Percentiles rank a stretch among this genome's conserved stretches.
These are phyloP conservation scores for Ceratobasidium sp. DNA, from an alignment of 1,284 basidiomycete genomes.

Conservation along the genomic window DNA sequence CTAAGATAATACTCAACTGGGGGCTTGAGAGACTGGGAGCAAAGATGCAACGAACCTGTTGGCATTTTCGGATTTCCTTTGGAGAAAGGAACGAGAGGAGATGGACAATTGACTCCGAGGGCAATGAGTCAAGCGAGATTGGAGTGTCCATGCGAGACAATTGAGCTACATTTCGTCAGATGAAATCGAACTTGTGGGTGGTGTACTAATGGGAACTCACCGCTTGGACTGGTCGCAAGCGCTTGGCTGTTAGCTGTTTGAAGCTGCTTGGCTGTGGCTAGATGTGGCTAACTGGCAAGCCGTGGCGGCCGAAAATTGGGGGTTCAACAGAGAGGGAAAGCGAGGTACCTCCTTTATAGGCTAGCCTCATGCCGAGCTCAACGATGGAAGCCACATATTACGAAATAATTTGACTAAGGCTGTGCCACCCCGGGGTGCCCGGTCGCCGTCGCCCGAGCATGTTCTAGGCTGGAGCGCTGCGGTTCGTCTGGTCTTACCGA, in stretches of 20 bases:
- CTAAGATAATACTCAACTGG: not conserved
- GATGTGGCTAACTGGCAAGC: not conserved
- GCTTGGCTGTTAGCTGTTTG: not conserved
- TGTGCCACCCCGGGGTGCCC: not conserved
- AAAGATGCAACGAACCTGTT: slow-evolving; percentile 11
- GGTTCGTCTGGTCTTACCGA: not conserved
- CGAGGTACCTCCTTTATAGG: too few relatives aligned
- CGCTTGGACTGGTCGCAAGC: not conserved
- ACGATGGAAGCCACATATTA: not conserved
- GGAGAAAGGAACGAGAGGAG: slow-evolving; percentile 17
- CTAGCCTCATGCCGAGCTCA: too few relatives aligned
- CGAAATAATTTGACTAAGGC: not conserved
- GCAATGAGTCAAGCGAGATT: not conserved
- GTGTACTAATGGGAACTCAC: slow-evolving; percentile 14
- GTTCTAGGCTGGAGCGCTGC: not conserved
- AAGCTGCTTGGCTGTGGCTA: not conserved
- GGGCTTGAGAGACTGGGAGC: not conserved
- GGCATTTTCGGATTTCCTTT: slow-evolving; percentile 17
- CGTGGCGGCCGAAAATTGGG: too few relatives aligned
- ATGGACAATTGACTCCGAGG: slow-evolving; percentile 10
- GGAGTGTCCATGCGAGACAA: not conserved
- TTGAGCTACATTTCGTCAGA: not conserved
- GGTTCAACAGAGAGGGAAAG: too few relatives aligned
- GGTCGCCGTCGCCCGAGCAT: not conserved
- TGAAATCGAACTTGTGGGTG: not conserved